Percentiles rank a stretch among this genome's conserved stretches.
These are phyloP conservation scores for Paxillus rubicundulus DNA, from an alignment of 768 basidiomycete genomes.

Conservation along the genomic window DNA sequence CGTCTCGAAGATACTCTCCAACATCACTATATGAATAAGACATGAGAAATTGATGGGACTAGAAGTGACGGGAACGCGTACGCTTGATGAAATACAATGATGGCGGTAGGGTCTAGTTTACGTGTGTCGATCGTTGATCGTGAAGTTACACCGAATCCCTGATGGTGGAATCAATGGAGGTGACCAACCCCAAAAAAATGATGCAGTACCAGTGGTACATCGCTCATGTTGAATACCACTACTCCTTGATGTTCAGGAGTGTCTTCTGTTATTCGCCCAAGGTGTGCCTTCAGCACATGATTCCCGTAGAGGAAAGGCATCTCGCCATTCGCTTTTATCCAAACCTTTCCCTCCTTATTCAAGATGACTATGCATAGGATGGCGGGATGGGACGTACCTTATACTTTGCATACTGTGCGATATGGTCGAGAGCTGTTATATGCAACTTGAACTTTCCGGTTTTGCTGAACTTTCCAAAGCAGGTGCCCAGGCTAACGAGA, in stretches of 20 bases:
- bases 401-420: slow-evolving; percentile 96
- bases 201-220: slow-evolving; percentile 76
- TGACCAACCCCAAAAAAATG: background rate
- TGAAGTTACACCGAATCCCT: slow-evolving; percentile 98
- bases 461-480: slow-evolving; percentile 97
- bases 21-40: slow-evolving; percentile 64
- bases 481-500: slow-evolving; percentile 90
- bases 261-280: slow-evolving; percentile 98
- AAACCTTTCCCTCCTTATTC: slow-evolving; percentile 55
- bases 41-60: slow-evolving; percentile 3
- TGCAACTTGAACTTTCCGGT: slow-evolving; percentile 97
- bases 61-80: slow-evolving; percentile 29
- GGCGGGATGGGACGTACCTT: slow-evolving; percentile 56
- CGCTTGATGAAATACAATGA: slow-evolving; percentile 99
- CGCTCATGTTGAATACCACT: slow-evolving; percentile 93
- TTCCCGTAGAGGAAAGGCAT: slow-evolving; percentile 99
- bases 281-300: slow-evolving; percentile 95
- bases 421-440: slow-evolving; percentile 87
- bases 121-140: slow-evolving; percentile 93
- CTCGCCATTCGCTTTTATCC: slow-evolving; percentile 99
- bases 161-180: slow-evolving; percentile 8
- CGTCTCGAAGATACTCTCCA: slow-evolving; percentile 96
- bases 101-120: slow-evolving; percentile 95
- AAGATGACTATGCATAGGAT: background rate
- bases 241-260: slow-evolving; percentile 99